Conservation (phyloP, 345 rosid genomes). For the Aquilaria sinensis region DNA sequence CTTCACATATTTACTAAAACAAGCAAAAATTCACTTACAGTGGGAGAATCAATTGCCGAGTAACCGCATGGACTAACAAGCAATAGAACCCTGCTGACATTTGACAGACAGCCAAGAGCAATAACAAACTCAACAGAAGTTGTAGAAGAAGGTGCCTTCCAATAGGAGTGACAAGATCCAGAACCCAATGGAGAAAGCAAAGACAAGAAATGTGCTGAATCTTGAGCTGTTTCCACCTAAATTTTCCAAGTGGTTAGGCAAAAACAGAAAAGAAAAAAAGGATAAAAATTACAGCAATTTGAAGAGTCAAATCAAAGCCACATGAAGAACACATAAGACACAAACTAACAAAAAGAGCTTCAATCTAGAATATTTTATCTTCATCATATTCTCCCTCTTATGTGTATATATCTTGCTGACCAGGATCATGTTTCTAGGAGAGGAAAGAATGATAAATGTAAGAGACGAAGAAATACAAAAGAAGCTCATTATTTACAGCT, state of each 20-base stretch:
- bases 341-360: too few relatives aligned
- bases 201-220: constrained; percentile 76
- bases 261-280: constrained; percentile 6
- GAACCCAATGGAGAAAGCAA: constrained; percentile 64
- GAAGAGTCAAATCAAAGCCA: too few relatives aligned
- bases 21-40: constrained; percentile 36
- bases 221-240: constrained; percentile 83
- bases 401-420: too few relatives aligned
- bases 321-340: too few relatives aligned
- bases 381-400: too few relatives aligned
- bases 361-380: too few relatives aligned
- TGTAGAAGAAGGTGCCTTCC: constrained; percentile 82
- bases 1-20: not conserved
- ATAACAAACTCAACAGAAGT: constrained; percentile 57
- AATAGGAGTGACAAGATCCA: constrained; percentile 50
- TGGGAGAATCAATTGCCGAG: constrained; percentile 75
- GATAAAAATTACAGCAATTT: not conserved
- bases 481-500: too few relatives aligned
- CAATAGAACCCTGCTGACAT: constrained; percentile 74
- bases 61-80: constrained; percentile 94
- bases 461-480: too few relatives aligned
- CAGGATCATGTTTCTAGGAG: too few relatives aligned
- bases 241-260: constrained; percentile 16
- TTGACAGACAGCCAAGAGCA: constrained; percentile 63
- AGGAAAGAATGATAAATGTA: too few relatives aligned